Base-by-base conservation (phyloP, 73 alveolate genomes). In the Stentor coeruleus region DNA sequence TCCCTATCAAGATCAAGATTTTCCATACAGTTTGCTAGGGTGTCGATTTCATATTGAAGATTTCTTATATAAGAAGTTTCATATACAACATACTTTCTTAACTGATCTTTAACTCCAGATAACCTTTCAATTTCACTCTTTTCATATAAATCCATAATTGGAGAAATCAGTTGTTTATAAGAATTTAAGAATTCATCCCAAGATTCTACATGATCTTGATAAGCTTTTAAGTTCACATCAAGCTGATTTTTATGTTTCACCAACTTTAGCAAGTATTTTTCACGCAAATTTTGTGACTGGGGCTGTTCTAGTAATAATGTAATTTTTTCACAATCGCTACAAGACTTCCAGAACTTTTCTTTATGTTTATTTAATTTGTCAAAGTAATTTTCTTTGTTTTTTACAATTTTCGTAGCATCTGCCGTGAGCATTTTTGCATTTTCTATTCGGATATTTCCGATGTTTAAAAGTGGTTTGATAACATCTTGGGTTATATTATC, bases 1-100 rank as follows among this genome's bases (percentile, higher is more conserved):
- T 75, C 83, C 15, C n/a, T 38, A n/a, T 1, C 28, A 6, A 39
- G 39, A 33, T 75, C n/a, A 35, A 75, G 33, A 36, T 35, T 38
- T 60, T 79, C 86, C 83, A 40, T 33, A 59, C 59, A 26, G 57
- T 79, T 79, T 6, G 84, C 49, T 0, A 79, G 82, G 15, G 40
- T 0, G 58, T 79, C 86, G 15, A 79, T 35, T 15, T 79, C 86
- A 72, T 79, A 79, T 33, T 79, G 85, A 15, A 79, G 11, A 86
- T 59, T 79, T 28, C 86, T 42, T 11, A 59, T 42, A 26, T 41
- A 79, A 1, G 86, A 79, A 42, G 86, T 58, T 55, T 79, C 83
- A 79, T 79, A 79, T 14, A 79, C 85, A 20, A 79, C 86, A 6
- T 30, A 2, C 38, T 72, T 42, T 2, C 84, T 20, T 2, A 72